Evolutionary conservation across 148 eudicot species (phyloP).

Genomic region (Pouteria glomerata): DNA sequence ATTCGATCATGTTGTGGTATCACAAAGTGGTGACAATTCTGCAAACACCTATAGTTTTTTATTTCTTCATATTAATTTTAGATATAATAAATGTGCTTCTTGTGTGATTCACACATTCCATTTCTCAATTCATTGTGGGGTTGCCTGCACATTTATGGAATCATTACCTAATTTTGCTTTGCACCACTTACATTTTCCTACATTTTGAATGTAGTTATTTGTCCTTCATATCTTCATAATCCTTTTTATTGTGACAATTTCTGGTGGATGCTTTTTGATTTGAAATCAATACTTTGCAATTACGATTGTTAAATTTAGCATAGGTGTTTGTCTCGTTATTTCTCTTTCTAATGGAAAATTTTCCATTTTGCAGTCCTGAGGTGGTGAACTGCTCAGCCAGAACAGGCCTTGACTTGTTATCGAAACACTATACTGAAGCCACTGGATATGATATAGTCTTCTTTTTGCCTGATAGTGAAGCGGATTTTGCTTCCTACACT

Average conservation of each 20-base stretch:
- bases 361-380: slow-evolving; percentile 57
- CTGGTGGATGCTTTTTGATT: not conserved
- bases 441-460: slow-evolving; percentile 60
- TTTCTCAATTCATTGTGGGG: not conserved
- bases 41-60: not conserved
- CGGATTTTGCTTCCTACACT: slow-evolving; percentile 88
- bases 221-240: not conserved
- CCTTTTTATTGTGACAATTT: not conserved
- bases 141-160: not conserved
- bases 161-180: not conserved
- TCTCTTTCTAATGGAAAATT: not conserved
- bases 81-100: not conserved
- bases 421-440: slow-evolving; percentile 78
- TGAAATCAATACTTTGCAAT: not conserved
- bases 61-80: not conserved
- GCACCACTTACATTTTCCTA: not conserved
- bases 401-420: slow-evolving; percentile 84
- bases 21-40: not conserved
- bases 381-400: slow-evolving; percentile 84
- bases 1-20: not conserved
- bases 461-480: slow-evolving; percentile 94
- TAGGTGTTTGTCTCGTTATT: not conserved
- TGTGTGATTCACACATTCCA: not conserved
- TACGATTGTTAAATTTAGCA: not conserved
- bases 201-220: not conserved